phyloP scores from a whole-genome alignment of 768 basidiomycete genomes.

The Termitomyces titanicus region DNA sequence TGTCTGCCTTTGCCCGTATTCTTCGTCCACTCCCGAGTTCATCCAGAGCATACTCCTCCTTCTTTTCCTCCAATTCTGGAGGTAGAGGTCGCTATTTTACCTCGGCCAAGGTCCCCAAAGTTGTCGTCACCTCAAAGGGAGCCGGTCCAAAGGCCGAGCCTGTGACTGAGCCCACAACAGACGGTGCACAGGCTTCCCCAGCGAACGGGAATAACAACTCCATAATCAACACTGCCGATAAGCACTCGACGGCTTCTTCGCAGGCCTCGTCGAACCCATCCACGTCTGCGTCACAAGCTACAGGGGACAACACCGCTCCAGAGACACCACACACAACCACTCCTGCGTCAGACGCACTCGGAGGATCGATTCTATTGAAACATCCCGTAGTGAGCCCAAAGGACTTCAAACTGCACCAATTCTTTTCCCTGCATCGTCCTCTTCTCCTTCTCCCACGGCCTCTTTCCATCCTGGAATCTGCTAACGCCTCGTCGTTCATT shows the following conservation, averaged over 20 bases:
- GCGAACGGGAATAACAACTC: constrained; percentile 1
- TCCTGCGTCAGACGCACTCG: not conserved
- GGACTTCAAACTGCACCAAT: constrained; percentile 79
- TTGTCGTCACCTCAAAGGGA: constrained; percentile 29
- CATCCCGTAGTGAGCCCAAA: constrained; percentile 57
- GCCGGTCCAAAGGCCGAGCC: constrained; percentile 26
- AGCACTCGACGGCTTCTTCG: not conserved
- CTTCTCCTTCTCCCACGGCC: constrained; percentile 68
- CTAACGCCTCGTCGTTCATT: constrained; percentile 20
- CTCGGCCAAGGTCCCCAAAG: constrained; percentile 64
- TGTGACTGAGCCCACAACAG: constrained; percentile 15
- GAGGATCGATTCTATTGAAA: constrained; percentile 5
- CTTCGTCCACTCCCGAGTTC: constrained; percentile 43
- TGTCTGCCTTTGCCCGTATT: constrained; percentile 52
- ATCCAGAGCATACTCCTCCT: constrained; percentile 68
- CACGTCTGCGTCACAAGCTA: constrained; percentile 13
- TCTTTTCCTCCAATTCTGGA: constrained; percentile 76
- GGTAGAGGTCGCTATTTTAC: constrained; percentile 68
- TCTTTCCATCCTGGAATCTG: constrained; percentile 42
- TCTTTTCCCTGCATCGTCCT: constrained; percentile 81
- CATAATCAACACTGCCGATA: constrained; percentile 9
- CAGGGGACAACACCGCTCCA: not conserved
- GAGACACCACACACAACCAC: not conserved
- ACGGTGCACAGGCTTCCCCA: constrained; percentile 15
- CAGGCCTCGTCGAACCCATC: constrained; percentile 4